Percentiles rank a stretch among this genome's conserved stretches.
Evolutionary conservation across 2,329 filamentous ascomycete species (phyloP).

Genomic region (Sordariomycetes sp.): DNA sequence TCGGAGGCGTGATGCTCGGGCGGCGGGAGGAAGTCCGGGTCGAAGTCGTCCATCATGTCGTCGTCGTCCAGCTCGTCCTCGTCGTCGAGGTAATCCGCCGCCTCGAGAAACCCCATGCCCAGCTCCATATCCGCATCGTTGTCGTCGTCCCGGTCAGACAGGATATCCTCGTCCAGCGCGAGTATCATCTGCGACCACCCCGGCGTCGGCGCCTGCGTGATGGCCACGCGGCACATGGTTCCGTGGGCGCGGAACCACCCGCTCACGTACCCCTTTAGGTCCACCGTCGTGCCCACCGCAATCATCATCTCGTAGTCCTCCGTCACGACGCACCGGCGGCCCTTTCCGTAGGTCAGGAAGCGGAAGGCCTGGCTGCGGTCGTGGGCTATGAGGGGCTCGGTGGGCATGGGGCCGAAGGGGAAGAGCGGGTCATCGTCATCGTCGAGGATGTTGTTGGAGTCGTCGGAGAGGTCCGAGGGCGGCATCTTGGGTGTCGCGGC

Average conservation of each 20-base stretch:
- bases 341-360: slow-evolving; percentile 4
- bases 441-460: not conserved
- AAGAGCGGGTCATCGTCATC: not conserved
- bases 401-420: slow-evolving; percentile 2
- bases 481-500: not conserved
- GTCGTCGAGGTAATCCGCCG: not conserved
- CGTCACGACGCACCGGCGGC: slow-evolving; percentile 3
- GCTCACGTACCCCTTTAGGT: slow-evolving; percentile 1
- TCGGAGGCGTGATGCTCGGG: not conserved
- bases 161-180: not conserved
- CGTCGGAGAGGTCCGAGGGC: not conserved
- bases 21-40: not conserved
- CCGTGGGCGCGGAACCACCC: slow-evolving; percentile 3
- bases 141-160: not conserved
- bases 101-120: not conserved
- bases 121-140: not conserved
- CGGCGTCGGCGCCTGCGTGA: not conserved
- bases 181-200: slow-evolving; percentile 1
- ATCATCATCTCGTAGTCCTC: slow-evolving; percentile 2
- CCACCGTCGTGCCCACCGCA: not conserved
- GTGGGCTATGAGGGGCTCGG: slow-evolving; percentile 3
- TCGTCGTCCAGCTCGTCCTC: not conserved
- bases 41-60: not conserved
- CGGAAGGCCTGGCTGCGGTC: slow-evolving; percentile 4
- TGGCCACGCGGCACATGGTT: not conserved